phyloP scores from a whole-genome alignment of 2,329 filamentous ascomycete species.

The Trichoderma oligosporum region DNA sequence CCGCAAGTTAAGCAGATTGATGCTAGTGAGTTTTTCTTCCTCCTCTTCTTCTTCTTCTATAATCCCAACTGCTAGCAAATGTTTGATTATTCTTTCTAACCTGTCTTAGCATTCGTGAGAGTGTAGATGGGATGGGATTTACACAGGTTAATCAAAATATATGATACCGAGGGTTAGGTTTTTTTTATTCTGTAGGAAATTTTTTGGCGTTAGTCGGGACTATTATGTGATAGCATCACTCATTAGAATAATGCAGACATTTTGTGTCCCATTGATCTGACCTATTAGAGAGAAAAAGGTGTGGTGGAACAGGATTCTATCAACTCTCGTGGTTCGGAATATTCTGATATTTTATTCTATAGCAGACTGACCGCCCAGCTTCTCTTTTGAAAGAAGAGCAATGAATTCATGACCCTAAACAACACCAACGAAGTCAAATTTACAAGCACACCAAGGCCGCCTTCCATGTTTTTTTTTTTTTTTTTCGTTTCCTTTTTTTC shows the following conservation, averaged over 20 bases:
- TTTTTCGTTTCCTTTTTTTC: background rate
- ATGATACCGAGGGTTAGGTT: background rate
- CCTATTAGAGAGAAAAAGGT: background rate
- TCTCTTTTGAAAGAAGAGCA: background rate
- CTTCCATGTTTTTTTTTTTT: background rate
- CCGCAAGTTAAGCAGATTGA: constrained; percentile 92
- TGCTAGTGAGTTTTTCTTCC: constrained; percentile 74
- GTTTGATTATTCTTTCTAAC: background rate
- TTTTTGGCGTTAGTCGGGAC: background rate
- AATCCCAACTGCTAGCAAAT: too few relatives aligned
- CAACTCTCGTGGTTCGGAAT: background rate
- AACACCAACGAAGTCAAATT: background rate
- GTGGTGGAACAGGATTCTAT: background rate
- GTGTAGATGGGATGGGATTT: constrained; percentile 7
- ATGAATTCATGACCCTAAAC: background rate
- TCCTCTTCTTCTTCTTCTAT: too few relatives aligned
- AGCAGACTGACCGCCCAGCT: background rate
- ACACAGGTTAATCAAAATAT: background rate
- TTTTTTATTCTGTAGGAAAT: background rate
- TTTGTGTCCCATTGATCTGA: background rate
- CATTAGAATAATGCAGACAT: constrained; percentile 2
- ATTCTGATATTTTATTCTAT: constrained; percentile 2
- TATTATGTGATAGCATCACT: background rate
- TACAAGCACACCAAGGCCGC: background rate
- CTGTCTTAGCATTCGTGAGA: constrained; percentile 20